Conservation (phyloP, 495 filamentous ascomycete genomes). For the Physcia stellaris region DNA sequence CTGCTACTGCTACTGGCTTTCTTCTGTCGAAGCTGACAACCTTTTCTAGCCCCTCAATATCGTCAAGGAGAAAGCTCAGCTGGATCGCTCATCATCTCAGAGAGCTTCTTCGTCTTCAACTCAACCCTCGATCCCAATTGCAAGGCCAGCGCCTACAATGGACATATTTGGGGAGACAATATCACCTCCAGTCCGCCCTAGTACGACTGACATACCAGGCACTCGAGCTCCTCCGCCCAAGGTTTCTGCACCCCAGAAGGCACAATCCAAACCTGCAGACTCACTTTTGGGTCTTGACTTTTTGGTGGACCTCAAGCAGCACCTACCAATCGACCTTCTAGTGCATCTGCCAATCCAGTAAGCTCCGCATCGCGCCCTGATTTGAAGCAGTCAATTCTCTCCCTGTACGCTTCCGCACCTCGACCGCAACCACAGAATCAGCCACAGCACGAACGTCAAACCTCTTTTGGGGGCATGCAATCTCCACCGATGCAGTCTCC, state of each 20-base stretch:
- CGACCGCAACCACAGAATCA: slow-evolving; percentile 51
- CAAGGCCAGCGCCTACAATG: slow-evolving; percentile 31
- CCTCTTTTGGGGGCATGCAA: slow-evolving; percentile 56
- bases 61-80: slow-evolving; percentile 58
- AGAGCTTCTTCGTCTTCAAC: slow-evolving; percentile 24
- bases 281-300: slow-evolving; percentile 91
- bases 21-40: background rate
- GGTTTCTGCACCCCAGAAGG: slow-evolving; percentile 47
- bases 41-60: slow-evolving; percentile 54
- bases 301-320: slow-evolving; percentile 57
- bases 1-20: slow-evolving; percentile 1
- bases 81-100: slow-evolving; percentile 47
- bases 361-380: slow-evolving; percentile 67
- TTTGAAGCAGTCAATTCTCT: slow-evolving; percentile 92
- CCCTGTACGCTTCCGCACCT: slow-evolving; percentile 79
- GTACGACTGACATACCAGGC: slow-evolving; percentile 47
- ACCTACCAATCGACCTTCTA: slow-evolving; percentile 50
- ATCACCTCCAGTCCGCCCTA: slow-evolving; percentile 49
- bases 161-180: slow-evolving; percentile 47
- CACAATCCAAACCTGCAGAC: slow-evolving; percentile 58
- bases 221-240: slow-evolving; percentile 48
- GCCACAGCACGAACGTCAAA: slow-evolving; percentile 40
- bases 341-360: slow-evolving; percentile 38
- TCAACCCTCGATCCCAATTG: slow-evolving; percentile 27
- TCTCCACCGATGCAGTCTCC: slow-evolving; percentile 34